Conservation (phyloP, 1,284 basidiomycete genomes). For the Vanrija sp. region DNA sequence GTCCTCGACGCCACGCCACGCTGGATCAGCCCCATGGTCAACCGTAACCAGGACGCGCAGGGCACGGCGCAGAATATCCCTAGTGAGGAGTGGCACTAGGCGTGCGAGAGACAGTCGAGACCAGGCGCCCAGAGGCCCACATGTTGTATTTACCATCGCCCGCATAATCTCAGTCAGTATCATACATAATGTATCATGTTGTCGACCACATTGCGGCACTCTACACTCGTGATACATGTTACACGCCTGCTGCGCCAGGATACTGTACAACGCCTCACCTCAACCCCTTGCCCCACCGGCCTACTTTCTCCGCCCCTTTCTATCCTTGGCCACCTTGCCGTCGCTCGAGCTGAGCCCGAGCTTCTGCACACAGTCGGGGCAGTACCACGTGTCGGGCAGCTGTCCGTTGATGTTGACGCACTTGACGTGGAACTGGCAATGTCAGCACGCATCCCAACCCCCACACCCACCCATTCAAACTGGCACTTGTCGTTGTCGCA, state of each 20-base stretch:
- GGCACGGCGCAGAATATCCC: not conserved
- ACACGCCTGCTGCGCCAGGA: not conserved
- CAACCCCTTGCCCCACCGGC: not conserved
- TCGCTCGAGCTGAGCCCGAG: slow-evolving; percentile 33
- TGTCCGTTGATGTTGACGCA: slow-evolving; percentile 69
- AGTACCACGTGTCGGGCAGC: slow-evolving; percentile 76
- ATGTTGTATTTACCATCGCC: too few species aligned
- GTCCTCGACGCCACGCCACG: not conserved
- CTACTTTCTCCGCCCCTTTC: slow-evolving; percentile 34
- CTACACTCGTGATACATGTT: not conserved
- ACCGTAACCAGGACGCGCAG: slow-evolving; percentile 9
- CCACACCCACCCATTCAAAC: slow-evolving; percentile 75
- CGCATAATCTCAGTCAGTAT: too few species aligned
- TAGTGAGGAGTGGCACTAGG: slow-evolving; percentile 5
- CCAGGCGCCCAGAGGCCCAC: too few species aligned
- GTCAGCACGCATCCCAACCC: not conserved
- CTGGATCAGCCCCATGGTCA: slow-evolving; percentile 4
- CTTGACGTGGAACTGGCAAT: slow-evolving; percentile 72
- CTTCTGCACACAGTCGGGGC: slow-evolving; percentile 54
- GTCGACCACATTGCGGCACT: too few species aligned
- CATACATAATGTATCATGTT: too few species aligned
- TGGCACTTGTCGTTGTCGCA: slow-evolving; percentile 81
- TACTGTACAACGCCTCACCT: not conserved
- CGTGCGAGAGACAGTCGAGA: too few species aligned
- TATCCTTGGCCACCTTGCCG: slow-evolving; percentile 27